phyloP scores from a whole-genome alignment of 148 eudicot genomes.

The Nyssa sinensis region DNA sequence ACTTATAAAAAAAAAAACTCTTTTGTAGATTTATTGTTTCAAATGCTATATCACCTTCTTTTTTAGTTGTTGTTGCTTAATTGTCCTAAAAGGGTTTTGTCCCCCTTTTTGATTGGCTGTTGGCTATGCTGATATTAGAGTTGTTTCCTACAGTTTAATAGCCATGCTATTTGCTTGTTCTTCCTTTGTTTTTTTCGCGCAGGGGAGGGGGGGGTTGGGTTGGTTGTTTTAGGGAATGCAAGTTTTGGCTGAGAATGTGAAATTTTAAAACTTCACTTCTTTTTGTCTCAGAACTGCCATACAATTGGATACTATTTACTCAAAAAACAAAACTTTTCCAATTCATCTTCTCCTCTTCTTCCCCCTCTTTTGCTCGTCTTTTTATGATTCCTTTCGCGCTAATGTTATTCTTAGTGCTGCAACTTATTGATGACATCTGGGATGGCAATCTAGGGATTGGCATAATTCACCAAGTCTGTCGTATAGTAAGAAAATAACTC shows the following conservation, averaged over 20 bases:
- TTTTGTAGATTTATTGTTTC: constrained; percentile 9
- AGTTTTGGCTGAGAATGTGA: neutral
- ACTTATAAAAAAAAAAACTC: too few species aligned
- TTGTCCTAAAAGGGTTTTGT: neutral
- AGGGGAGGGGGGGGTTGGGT: too few species aligned
- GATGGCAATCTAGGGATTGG: neutral
- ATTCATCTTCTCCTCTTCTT: neutral
- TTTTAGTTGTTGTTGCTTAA: neutral
- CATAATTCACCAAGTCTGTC: neutral
- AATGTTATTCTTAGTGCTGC: neutral
- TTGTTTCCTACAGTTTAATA: neutral
- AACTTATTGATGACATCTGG: neutral
- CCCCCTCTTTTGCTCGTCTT: too few species aligned
- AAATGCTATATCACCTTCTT: neutral
- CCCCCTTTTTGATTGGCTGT: neutral
- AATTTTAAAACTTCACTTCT: neutral
- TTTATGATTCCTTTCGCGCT: too few species aligned
- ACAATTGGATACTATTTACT: neutral
- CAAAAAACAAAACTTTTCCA: neutral
- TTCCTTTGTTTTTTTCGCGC: neutral
- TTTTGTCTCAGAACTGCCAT: neutral
- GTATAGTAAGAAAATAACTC: too few species aligned
- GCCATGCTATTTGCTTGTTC: neutral
- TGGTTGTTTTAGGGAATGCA: neutral
- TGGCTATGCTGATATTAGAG: neutral